These are phyloP conservation scores for Stentor coeruleus DNA, from an alignment of 73 alveolate species.

Conservation along the genomic window DNA sequence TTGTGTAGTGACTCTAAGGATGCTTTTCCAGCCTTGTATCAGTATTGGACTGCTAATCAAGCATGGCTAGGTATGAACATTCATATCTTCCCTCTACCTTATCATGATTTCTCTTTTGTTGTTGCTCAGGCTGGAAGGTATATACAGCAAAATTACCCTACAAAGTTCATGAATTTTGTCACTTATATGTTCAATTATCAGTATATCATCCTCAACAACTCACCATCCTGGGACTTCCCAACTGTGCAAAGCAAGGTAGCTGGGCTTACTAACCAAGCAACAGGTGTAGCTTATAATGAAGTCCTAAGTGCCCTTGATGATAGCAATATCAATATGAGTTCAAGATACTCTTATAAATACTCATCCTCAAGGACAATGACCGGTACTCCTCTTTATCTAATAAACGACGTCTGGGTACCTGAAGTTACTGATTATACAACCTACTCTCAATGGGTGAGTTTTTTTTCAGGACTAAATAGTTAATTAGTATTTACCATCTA, in stretches of 20 bases:
- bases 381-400: constrained; percentile 12
- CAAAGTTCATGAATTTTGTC: neutral
- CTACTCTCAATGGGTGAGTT: neutral
- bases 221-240: neutral
- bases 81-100: constrained; percentile 16
- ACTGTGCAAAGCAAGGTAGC: constrained; percentile 4
- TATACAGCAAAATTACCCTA: constrained; percentile 6
- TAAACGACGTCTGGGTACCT: constrained; percentile 8
- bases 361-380: neutral
- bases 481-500: neutral
- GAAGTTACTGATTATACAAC: neutral
- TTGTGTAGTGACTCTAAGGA: neutral
- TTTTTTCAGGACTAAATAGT: neutral
- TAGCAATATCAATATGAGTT: neutral
- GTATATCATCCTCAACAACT: neutral
- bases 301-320: neutral
- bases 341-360: neutral
- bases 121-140: constrained; percentile 8
- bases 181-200: constrained; percentile 15
- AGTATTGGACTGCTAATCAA: neutral
- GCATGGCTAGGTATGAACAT: neutral
- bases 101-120: neutral
- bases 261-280: neutral
- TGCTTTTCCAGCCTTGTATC: constrained; percentile 6
- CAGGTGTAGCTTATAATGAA: neutral